These are phyloP conservation scores for Alternaria angustiovoidea DNA, from an alignment of 2,329 filamentous ascomycete species.

Conservation along the genomic window DNA sequence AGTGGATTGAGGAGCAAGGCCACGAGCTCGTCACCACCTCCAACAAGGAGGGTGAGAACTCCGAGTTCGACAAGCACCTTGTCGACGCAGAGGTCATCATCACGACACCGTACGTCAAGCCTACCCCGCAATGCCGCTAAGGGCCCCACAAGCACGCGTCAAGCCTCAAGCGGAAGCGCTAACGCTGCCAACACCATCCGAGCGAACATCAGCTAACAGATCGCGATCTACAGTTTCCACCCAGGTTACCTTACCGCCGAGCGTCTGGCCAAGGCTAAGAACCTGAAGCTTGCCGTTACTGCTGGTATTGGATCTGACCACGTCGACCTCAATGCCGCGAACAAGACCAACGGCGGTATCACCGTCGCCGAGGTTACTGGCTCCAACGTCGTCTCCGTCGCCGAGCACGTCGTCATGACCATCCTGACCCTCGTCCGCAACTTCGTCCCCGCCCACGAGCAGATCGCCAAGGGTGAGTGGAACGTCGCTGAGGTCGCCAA, in stretches of 20 bases:
- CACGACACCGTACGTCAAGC: conserved; percentile 80
- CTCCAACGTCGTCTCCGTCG: conserved; percentile 97
- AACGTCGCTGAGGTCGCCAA: conserved; percentile 95
- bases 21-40: conserved; percentile 97
- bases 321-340: conserved; percentile 94
- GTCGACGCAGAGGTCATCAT: conserved; percentile 99
- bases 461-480: conserved; percentile 89
- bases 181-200: conserved; percentile 17
- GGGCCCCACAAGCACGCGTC: conserved; percentile 40
- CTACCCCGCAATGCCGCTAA: conserved; percentile 40
- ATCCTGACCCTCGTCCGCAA: conserved; percentile 96
- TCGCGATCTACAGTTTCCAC: conserved; percentile 75
- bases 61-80: conserved; percentile 92
- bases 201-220: conserved; percentile 23
- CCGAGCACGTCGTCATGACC: conserved; percentile 99
- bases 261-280: conserved; percentile 97
- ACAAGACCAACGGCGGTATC: conserved; percentile 97
- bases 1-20: conserved; percentile 97
- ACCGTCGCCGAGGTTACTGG: conserved; percentile 98
- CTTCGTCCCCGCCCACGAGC: conserved; percentile 97
- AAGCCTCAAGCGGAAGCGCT: conserved; percentile 19
- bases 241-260: conserved; percentile 96
- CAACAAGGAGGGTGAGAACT: conserved; percentile 95
- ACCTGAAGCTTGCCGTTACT: conserved; percentile 95
- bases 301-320: conserved; percentile 99